Evolutionary conservation across 345 rosid species (phyloP), one percentile per base, ranked within the genome.

Genomic region (Gynandropsis gynandra): DNA sequence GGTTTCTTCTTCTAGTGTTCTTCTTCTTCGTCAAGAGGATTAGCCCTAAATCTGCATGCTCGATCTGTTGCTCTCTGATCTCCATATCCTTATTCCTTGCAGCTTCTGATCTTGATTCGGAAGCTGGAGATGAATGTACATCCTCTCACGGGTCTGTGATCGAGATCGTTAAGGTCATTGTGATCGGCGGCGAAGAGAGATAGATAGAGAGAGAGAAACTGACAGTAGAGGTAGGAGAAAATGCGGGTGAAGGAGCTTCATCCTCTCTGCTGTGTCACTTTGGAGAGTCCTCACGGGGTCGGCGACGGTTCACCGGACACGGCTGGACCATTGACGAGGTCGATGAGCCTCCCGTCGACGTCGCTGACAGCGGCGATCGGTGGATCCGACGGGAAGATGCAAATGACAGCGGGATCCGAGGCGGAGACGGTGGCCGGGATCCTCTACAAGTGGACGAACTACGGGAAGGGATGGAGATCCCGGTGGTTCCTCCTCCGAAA

Each of bases 381-480:
- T 33, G 87, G 74, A 74, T 79, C 83, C 54, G 74, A 73, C 42
- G 54, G 47, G 36, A 50, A 62, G 49, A 56, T 62, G 8, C 15
- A 43, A 0, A 16, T 19, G 19, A 17, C 52, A 0, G 59, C 52
- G 62, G 82, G 88, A 74, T 82, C 89, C 52, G 79, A 76, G 52
- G 59, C 76, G 13, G 61, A 74, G 13, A 63, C 83, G 10, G 90
- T 92, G 1, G 97, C 95, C 44, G 98, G 98, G 46, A 72, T 85
- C 8, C 72, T 92, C 33, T 71, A 81, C 45, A 92, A 92, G 73
- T 92, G 98, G 98, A 92, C 98, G 4, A 92, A 92, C 72, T 92
- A 77, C 77, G 89, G 98, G 1, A 87, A 82, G 58, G 97, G 98
- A 11, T 92, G 98, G 97, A 87, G 97, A 80, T 85, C 88, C 51